phyloP scores from a whole-genome alignment of 2,329 filamentous ascomycete species.

The Coniochaeta sp. region DNA sequence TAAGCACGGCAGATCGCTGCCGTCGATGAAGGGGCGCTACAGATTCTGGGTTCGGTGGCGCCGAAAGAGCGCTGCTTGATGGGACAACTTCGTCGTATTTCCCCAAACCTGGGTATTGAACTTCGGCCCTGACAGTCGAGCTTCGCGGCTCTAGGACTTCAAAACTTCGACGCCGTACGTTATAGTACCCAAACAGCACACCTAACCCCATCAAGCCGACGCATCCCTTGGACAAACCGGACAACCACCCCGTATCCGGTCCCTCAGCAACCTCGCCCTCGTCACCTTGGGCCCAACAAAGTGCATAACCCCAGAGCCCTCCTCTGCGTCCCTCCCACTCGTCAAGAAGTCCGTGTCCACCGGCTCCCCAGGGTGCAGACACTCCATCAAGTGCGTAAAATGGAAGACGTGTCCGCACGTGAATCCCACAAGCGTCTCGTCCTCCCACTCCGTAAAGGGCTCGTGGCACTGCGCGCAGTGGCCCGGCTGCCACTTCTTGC shows the following conservation, averaged over 20 bases:
- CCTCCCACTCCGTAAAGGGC: conserved; percentile 53
- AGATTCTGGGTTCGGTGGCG: background rate
- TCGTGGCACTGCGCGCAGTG: conserved; percentile 54
- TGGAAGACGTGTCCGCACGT: conserved; percentile 80
- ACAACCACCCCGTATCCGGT: conserved; percentile 61
- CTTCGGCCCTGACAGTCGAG: no score
- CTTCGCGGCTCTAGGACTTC: no score
- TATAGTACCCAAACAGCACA: no score
- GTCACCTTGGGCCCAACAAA: conserved; percentile 84
- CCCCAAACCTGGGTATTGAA: no score
- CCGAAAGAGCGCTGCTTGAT: no score
- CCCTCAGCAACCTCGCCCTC: conserved; percentile 69
- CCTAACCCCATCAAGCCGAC: background rate
- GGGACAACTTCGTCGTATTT: no score
- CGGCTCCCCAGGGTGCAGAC: conserved; percentile 36
- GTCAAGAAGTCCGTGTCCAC: conserved; percentile 39
- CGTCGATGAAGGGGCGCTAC: no score
- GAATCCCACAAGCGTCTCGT: conserved; percentile 71
- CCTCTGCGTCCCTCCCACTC: conserved; percentile 31
- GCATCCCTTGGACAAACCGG: conserved; percentile 41
- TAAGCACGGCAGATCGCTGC: background rate
- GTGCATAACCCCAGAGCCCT: conserved; percentile 36
- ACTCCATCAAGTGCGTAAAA: conserved; percentile 60
- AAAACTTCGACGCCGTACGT: no score
- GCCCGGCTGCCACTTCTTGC: conserved; percentile 36